Evolutionary conservation across 2,329 filamentous ascomycete species (phyloP).

Genomic region (Aspergillus phoenicis): DNA sequence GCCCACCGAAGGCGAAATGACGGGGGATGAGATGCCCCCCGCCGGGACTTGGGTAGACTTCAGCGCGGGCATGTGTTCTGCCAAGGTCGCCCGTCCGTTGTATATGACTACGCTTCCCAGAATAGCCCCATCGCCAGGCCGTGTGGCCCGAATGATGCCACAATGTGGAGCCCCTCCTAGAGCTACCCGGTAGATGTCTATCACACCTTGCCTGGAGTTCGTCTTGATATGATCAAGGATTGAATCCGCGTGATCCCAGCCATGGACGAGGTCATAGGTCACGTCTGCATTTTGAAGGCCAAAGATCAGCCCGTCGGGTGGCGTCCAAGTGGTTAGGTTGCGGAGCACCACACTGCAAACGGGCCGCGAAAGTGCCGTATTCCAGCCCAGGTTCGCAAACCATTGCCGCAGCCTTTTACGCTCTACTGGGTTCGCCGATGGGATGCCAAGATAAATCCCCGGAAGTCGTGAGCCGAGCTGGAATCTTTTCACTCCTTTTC

Average conservation of each 20-base stretch:
- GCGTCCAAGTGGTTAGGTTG: conserved; percentile 71
- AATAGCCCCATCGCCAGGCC: conserved; percentile 66
- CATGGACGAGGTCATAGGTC: conserved; percentile 81
- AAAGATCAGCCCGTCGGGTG: conserved; percentile 75
- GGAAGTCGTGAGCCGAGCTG: conserved; percentile 81
- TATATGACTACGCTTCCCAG: conserved; percentile 81
- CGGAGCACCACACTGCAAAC: conserved; percentile 74
- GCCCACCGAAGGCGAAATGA: conserved; percentile 69
- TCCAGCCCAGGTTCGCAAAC: conserved; percentile 92
- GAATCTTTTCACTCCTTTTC: conserved; percentile 72
- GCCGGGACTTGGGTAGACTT: conserved; percentile 59
- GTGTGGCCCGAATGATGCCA: conserved; percentile 81
- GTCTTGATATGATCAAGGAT: conserved; percentile 75
- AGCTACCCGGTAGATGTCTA: conserved; percentile 77
- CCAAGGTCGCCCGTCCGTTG: conserved; percentile 67
- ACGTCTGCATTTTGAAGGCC: conserved; percentile 72
- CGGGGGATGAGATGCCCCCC: conserved; percentile 78
- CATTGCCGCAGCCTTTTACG: conserved; percentile 68
- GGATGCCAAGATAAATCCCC: conserved; percentile 83
- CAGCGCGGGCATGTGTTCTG: conserved; percentile 70
- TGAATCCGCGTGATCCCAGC: conserved; percentile 71
- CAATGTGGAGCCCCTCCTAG: conserved; percentile 71
- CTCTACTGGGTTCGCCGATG: conserved; percentile 64
- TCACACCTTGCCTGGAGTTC: conserved; percentile 73
- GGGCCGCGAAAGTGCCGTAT: conserved; percentile 64